These are phyloP conservation scores for Knoxdaviesia capensis DNA, from an alignment of 2,329 filamentous ascomycete species.

Conservation along the genomic window DNA sequence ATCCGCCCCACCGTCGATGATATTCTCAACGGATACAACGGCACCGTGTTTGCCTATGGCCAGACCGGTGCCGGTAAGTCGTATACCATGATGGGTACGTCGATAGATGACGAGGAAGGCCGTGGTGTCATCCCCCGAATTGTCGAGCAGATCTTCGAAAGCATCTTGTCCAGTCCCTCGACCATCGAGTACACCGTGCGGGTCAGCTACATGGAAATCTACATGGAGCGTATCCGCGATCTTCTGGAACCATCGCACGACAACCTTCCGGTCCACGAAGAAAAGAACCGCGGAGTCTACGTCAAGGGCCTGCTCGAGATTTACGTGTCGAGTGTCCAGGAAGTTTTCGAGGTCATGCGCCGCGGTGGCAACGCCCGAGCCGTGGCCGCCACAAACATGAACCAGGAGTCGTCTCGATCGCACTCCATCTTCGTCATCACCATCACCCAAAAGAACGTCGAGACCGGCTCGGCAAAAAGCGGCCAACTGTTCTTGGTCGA, in stretches of 20 bases:
- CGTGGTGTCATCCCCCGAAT: slow-evolving; percentile 95
- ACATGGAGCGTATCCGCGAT: slow-evolving; percentile 97
- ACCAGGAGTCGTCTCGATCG: slow-evolving; percentile 91
- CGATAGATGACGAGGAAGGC: slow-evolving; percentile 74
- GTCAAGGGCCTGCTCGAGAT: slow-evolving; percentile 90
- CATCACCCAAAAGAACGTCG: slow-evolving; percentile 91
- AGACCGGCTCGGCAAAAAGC: slow-evolving; percentile 88
- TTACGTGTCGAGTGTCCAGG: slow-evolving; percentile 85
- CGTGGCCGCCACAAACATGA: slow-evolving; percentile 98
- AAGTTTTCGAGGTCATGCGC: slow-evolving; percentile 94
- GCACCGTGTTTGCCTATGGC: slow-evolving; percentile 94
- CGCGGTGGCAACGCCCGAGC: slow-evolving; percentile 74
- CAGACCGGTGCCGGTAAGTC: slow-evolving; percentile 98
- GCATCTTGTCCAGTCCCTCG: slow-evolving; percentile 75
- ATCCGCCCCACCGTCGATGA: slow-evolving; percentile 93
- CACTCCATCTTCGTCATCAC: slow-evolving; percentile 98
- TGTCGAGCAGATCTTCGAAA: slow-evolving; percentile 91
- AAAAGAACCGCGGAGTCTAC: slow-evolving; percentile 89
- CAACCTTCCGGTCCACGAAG: slow-evolving; percentile 93
- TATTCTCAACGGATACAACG: slow-evolving; percentile 97
- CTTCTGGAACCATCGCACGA: slow-evolving; percentile 82
- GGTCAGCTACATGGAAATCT: slow-evolving; percentile 99
- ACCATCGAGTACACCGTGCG: slow-evolving; percentile 98
- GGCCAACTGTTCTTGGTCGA: slow-evolving; percentile 95
- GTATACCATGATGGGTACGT: slow-evolving; percentile 69